Evolutionary conservation across 768 basidiomycete species (phyloP), one percentile per base, ranked within the genome.

Genomic region (Trametes cingulata): DNA sequence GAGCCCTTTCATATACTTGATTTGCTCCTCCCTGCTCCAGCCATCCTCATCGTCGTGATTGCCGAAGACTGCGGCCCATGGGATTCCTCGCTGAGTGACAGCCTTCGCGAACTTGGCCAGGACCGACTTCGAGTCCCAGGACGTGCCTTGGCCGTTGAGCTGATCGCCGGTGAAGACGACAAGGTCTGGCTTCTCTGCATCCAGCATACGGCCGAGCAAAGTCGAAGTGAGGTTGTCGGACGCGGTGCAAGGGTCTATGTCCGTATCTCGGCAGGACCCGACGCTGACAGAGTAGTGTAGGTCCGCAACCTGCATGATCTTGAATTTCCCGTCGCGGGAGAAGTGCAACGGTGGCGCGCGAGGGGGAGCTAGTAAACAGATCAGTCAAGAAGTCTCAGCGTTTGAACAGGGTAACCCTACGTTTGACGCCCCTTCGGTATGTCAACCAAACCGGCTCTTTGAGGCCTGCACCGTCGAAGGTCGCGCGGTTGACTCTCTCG

Each of bases 81-180:
- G 91, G 37, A 96, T 88, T 20, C 80, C 74, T 47, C 86, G 82
- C 13, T 87, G 84, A 14, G 88, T 88, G 6, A 91, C 91, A 0
- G 86, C 84, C 29, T 77, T 78, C 0, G 93, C 86, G 67, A 95
- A 95, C 74, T 98, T 98, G 14, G 95, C 88, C 7, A 98, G 76
- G 3, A 96, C 89, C 3, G 89, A 90, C 67, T 87, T 85, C 1
- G 92, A 80, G 62, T 97, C 94, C 91, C 95, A 98, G 0, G 89
- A 85, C 0, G 91, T 90, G 13, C 83, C 82, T 72, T 98, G 95
- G 0, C 95, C 95, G 65, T 96, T 97, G 24, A 97, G 80, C 72
- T 95, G 93, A 73, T 98, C 96, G 0, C 96, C 96, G 0, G 84
- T 86, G 67, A 98, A 95, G 8, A 99, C 88, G 48, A 98, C 89